These are phyloP conservation scores for Aureobasidium musti DNA, from an alignment of 2,329 filamentous ascomycete genomes.

Conservation along the genomic window DNA sequence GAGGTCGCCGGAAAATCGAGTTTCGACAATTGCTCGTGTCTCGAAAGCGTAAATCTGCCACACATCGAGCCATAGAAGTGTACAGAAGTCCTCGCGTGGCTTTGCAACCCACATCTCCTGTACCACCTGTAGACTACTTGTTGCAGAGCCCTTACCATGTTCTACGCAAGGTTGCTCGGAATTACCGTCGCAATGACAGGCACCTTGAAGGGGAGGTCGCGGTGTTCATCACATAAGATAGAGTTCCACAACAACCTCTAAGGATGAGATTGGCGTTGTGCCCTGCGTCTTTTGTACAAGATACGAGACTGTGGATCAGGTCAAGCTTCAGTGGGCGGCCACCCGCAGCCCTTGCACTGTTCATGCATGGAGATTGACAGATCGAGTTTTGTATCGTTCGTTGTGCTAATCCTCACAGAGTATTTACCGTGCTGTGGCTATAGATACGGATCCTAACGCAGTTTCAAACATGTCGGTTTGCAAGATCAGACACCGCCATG, in stretches of 20 bases:
- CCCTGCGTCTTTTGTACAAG: slow-evolving; percentile 5
- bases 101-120: neutral
- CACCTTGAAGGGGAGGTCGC: neutral
- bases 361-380: slow-evolving; percentile 5
- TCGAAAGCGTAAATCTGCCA: neutral
- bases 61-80: neutral
- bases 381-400: neutral
- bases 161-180: neutral
- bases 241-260: neutral
- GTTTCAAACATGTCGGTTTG: neutral
- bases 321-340: slow-evolving; percentile 10
- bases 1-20: neutral
- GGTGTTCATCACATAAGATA: neutral
- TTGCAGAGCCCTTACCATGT: neutral
- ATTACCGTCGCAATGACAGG: neutral
- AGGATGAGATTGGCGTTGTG: slow-evolving; percentile 4
- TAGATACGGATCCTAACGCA: neutral
- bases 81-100: neutral
- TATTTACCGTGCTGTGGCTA: neutral
- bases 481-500: neutral
- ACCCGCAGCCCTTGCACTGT: slow-evolving; percentile 19
- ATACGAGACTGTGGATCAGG: neutral
- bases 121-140: neutral
- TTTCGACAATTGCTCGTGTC: neutral
- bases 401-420: neutral